Evolutionary conservation across 2,329 filamentous ascomycete genomes (phyloP), one percentile per base, ranked within the genome.

Genomic region (Scytalidium lignicola): DNA sequence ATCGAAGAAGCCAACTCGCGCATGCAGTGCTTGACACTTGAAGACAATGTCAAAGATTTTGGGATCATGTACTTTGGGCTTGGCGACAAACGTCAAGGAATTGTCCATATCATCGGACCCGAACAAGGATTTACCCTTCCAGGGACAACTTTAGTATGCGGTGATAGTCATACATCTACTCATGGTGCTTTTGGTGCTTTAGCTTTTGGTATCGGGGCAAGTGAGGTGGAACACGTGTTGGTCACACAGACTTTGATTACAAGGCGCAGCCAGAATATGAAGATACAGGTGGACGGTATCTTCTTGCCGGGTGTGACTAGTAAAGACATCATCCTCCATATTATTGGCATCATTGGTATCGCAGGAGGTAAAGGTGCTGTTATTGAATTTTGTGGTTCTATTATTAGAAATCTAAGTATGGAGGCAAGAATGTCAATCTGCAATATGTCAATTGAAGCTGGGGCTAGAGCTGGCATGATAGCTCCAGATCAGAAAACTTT

Each of bases 351-450:
- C 62, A 95, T 96, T 60, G 91, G 91, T 61, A 96, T 91, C 22
- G 91, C 91, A 53, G 91, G 91, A 66, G 91, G 91, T 61, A 96
- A 85, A 48, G 90, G 90, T 50, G 84, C 86, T 49, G 91, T 96
- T 57, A 95, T 96, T 61, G 91, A 96, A 74, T 96, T 91, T 75
- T 95, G 89, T 65, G 91, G 91, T 52, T 95, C 90, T 42, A 88
- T 91, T 53, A 95, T 96, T 65, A 83, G 89, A 58, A 73, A 71
- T 52, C 75, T 96, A 60, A 93, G 88, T 70, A 95, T 96, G 80
- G 91, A 96, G 71, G 91, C 91, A 32, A 84, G 91, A 59, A 96
- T 96, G 91, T 95, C 90, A 55, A 93, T 96, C 67, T 96, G 91
- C 76, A 96, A 96, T 76, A 96, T 96, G 91, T 89, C 90, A 12